Percentiles rank a stretch among this genome's conserved stretches.
These are phyloP conservation scores for Alternaria hordeiaustralica DNA, from an alignment of 2,329 filamentous ascomycete genomes.

Conservation along the genomic window DNA sequence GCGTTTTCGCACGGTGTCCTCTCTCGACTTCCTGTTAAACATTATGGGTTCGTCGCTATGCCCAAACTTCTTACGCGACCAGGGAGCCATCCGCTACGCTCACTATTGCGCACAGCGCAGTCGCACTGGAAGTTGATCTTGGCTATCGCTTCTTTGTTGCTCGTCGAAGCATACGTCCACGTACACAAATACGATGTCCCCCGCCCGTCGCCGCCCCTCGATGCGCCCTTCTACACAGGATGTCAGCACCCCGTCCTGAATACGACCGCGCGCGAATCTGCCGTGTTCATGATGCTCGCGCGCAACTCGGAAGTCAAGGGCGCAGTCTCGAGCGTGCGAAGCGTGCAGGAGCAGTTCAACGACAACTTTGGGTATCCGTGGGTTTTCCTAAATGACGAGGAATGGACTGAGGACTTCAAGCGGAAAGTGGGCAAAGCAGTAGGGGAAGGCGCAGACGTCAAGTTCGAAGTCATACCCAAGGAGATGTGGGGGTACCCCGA, in stretches of 20 bases:
- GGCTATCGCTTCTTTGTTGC: background rate
- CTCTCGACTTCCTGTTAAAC: background rate
- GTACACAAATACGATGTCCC: constrained; percentile 7
- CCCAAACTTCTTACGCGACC: background rate
- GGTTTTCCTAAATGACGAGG: constrained; percentile 96
- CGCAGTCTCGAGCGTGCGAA: constrained; percentile 70
- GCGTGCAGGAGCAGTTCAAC: constrained; percentile 88
- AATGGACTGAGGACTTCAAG: constrained; percentile 90
- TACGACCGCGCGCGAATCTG: constrained; percentile 74
- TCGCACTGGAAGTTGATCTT: constrained; percentile 14
- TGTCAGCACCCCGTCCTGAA: constrained; percentile 14
- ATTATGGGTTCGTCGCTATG: background rate
- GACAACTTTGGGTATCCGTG: constrained; percentile 97
- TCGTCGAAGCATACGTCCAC: constrained; percentile 18
- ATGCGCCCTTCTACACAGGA: constrained; percentile 18
- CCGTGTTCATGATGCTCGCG: constrained; percentile 86
- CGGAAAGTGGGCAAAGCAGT: constrained; percentile 76
- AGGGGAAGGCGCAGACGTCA: constrained; percentile 72
- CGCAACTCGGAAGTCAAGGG: constrained; percentile 84
- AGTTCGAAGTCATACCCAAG: constrained; percentile 82
- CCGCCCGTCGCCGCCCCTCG: constrained; percentile 12
- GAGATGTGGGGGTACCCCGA: constrained; percentile 86
- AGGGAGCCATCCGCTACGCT: background rate
- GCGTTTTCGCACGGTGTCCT: background rate
- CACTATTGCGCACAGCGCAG: background rate